Evolutionary conservation across 495 filamentous ascomycete genomes (phyloP), one percentile per base, ranked within the genome.

Genomic region (Trichocladium antarcticum): DNA sequence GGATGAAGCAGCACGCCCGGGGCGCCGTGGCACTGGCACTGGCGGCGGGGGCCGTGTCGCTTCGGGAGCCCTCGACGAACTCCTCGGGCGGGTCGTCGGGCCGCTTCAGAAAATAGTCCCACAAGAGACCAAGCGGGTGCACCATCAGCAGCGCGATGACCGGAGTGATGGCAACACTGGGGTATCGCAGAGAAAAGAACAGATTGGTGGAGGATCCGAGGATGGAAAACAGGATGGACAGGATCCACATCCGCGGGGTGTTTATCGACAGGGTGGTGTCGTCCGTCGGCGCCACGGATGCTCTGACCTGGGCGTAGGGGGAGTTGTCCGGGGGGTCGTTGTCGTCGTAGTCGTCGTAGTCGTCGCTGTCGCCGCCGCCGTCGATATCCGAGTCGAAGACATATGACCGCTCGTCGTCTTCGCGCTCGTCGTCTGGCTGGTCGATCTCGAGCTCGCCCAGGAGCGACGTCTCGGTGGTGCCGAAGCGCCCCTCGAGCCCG

Each of bases 221-320:
- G 27, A 92, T 66, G 8, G 86, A 81, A 59, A 90, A 94, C 11
- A 92, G 57, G 6, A 85, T 70, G 17, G 85, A 87, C 15, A 92
- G 58, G 1, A 74, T 62, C 87, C 87, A 92, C 86, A 92, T 94
- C 31, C 87, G 83, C 15, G 87, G 80, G 2, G 87, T 92, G 63
- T 85, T 90, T 44, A 90, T 87, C 5, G 85, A 89, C 14, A 87
- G 68, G 14, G 74, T 68, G 17, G 72, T 75, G 58, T 92, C 77
- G 60, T 92, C 86, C 12, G 73, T 80, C 5, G 84, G 77, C 7
- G 81, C 71, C 8, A 90, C 85, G 0, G 83, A 85, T 21, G 86
- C 86, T 45, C 86, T 77, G 5, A 90, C 86, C 69, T 85, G 80
- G 8, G 83, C 58, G 63, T 87, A 81, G 24, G 76, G 76, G 3